These are phyloP conservation scores for Penicillium parvum DNA, from an alignment of 495 filamentous ascomycete genomes.

Conservation along the genomic window DNA sequence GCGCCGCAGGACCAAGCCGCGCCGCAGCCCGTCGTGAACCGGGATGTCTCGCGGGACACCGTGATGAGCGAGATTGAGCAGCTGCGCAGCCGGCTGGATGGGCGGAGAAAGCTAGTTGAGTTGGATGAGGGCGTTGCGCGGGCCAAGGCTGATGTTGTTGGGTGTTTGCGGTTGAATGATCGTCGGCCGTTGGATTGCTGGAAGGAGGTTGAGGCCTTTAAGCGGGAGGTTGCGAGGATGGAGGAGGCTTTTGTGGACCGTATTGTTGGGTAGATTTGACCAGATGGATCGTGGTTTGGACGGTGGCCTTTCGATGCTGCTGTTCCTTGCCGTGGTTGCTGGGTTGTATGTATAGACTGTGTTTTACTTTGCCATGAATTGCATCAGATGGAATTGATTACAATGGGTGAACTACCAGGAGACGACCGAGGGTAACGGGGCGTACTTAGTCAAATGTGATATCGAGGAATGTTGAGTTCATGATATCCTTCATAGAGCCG, in stretches of 20 bases:
- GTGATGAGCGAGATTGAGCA: constrained; percentile 67
- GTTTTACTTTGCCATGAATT: constrained; percentile 21
- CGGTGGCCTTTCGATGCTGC: constrained; percentile 6
- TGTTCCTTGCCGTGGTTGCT: constrained; percentile 16
- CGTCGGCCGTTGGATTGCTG: constrained; percentile 91
- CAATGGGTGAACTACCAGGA: constrained; percentile 5
- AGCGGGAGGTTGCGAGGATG: constrained; percentile 74
- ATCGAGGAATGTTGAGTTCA: background rate
- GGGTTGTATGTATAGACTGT: constrained; percentile 33
- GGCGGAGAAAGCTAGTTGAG: constrained; percentile 64
- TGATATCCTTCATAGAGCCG: background rate
- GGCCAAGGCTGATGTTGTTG: constrained; percentile 72
- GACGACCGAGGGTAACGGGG: too few species aligned
- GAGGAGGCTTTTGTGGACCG: constrained; percentile 85
- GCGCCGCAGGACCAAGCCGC: constrained; percentile 11
- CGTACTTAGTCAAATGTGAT: too few species aligned
- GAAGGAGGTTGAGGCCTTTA: constrained; percentile 88
- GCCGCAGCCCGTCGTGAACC: constrained; percentile 25
- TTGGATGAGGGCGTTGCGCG: constrained; percentile 61
- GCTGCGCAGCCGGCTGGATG: constrained; percentile 68
- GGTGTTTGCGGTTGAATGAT: constrained; percentile 81
- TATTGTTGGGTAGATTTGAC: constrained; percentile 54
- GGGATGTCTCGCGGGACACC: constrained; percentile 46
- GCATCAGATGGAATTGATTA: constrained; percentile 17
- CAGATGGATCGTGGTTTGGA: constrained; percentile 11